Conservation (phyloP, 768 basidiomycete genomes). For the Rhizopogon sp. region DNA sequence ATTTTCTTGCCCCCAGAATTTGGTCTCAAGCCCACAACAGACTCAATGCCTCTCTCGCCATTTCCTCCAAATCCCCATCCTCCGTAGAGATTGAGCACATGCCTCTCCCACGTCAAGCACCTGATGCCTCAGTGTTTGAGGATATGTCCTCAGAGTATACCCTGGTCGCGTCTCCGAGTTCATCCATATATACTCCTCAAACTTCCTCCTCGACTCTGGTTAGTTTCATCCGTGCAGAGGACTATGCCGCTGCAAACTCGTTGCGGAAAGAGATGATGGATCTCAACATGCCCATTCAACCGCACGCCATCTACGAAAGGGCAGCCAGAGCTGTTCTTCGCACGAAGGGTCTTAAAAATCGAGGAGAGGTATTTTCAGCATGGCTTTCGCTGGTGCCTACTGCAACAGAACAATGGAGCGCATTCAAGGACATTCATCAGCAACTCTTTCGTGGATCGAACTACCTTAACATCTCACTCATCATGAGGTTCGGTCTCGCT, state of each 20-base stretch:
- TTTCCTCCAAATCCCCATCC: conserved; percentile 25
- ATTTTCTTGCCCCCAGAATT: conserved; percentile 7
- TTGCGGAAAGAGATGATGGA: conserved; percentile 37
- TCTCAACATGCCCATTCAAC: conserved; percentile 32
- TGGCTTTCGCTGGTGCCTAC: conserved; percentile 44
- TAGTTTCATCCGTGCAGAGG: conserved; percentile 14
- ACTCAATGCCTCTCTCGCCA: conserved; percentile 19
- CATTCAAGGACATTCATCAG: conserved; percentile 27
- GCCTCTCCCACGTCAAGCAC: conserved; percentile 27
- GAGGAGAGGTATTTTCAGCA: conserved; percentile 22
- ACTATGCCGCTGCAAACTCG: conserved; percentile 25
- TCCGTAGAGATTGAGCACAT: conserved; percentile 29
- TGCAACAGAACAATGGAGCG: conserved; percentile 11
- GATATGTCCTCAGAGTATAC: conserved; percentile 29
- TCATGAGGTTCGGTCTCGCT: conserved; percentile 38
- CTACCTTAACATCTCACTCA: conserved; percentile 28
- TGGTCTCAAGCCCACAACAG: conserved; percentile 17
- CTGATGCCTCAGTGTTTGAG: conserved; percentile 34
- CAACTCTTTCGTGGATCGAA: conserved; percentile 25
- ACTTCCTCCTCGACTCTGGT: conserved; percentile 19
- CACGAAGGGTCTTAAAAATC: conserved; percentile 9
- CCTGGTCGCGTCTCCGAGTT: conserved; percentile 5
- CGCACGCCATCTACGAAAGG: conserved; percentile 29
- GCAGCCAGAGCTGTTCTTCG: conserved; percentile 22
- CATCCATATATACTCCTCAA: conserved; percentile 15